Base-by-base conservation (phyloP, 2,329 filamentous ascomycete species). In the Verticillium klebahnii region DNA sequence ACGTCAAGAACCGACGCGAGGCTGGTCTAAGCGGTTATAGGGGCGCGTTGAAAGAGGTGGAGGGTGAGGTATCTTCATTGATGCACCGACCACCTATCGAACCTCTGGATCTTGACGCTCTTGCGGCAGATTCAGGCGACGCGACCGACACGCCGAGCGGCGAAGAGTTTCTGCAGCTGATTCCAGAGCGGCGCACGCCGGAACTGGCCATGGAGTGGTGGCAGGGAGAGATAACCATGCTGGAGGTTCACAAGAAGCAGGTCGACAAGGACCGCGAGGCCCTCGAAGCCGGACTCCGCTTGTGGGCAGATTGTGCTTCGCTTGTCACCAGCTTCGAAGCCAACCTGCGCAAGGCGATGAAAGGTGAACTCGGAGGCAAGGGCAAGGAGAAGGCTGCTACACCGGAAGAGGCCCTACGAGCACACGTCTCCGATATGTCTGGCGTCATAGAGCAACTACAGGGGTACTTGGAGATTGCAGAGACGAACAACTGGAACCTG, bases 171-270 rank as follows among this genome's bases (percentile, higher is more conserved):
- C 70, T 88, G 39, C 77, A 80, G 2, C 76, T 92, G 8, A 83
- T 86, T 0, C 82, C 86, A 0, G 85, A 89, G 67, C 81, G 89
- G 19, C 80, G 90, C 56, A 93, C 89, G 0, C 71, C 88, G 1
- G 85, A 85, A 15, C 88, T 93, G 87, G 90, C 89, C 0, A 85
- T 80, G 63, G 82, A 87, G 15, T 90, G 89, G 81, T 93, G 89
- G 86, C 80, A 85, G 60, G 81, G 82, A 6, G 89, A 93, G 66
- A 77, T 88, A 1, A 75, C 75, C 1, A 74, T 84, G 0, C 75
- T 90, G 2, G 77, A 86, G 58, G 75, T 77, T 55, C 83, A 83
- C 62, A 85, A 84, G 64, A 69, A 75, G 9, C 80, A 82, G 31
- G 84, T 89, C 1, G 81, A 87, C 34, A 80, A 79, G 56, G 90